Base-by-base conservation (phyloP, 176 grass and related monocot species). In the Carex myosuroides region DNA sequence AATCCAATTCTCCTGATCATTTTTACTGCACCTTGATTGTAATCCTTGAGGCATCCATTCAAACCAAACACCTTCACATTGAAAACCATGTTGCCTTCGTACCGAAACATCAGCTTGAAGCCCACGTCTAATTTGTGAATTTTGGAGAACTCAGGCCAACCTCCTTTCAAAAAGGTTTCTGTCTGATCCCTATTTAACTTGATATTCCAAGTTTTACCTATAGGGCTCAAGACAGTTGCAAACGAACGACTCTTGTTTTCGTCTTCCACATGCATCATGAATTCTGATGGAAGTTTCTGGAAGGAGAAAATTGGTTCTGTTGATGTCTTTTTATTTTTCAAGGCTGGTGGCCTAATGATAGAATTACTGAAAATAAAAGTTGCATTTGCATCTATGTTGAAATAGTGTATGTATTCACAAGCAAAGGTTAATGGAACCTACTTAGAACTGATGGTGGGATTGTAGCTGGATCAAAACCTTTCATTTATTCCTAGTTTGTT, bases 11-110 rank as follows among this genome's bases (percentile, higher is more conserved):
- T 65, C 37, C 41, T 82, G 20, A 30, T 20, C 68, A 82, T 3
- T 8, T 16, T 39, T 13, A 16, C 12, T 10, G 37, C 39, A 68
- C 1, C 60, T 6, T 62, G 44, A 48, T 64, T 44, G 80, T 42
- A 82, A 50, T 82, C 41, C 80, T 67, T 82, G 37, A 66, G 59
- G 80, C 79, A 81, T 81, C 79, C 79, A 42, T 46, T 63, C 17
- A 55, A 22, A 22, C 11, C n/a, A 63, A 82, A 82, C 44, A 82
- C 60, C 24, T 82, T 82, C 13, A 82, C 41, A 33, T 12, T 82
- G 24, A 82, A 82, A 68, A 65, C 42, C 61, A 82, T 64, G 60
- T 82, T 82, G 80, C 80, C 80, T 82, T 82, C 60, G 10, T 82
- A 82, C 8, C 79, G 60, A 82, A 82, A 82, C 11, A 82, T 33